phyloP scores from a whole-genome alignment of 1,139 yeast genomes.

The Scheffersomyces segobiensis region DNA sequence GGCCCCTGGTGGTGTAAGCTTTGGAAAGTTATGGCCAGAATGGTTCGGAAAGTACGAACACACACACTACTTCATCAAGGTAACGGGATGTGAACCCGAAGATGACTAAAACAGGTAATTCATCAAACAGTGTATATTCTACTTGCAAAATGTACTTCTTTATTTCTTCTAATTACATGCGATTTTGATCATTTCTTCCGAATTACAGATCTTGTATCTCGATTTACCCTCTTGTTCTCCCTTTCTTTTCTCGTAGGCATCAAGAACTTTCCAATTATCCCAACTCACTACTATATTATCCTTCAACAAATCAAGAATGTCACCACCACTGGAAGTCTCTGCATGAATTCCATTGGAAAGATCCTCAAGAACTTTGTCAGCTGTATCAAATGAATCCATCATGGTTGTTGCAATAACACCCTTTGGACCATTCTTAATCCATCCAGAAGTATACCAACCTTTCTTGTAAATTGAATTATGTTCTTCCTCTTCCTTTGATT shows the following conservation, averaged over 20 bases:
- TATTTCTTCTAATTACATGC: conserved; percentile 5
- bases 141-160: conserved; percentile 2
- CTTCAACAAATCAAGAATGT: conserved; percentile 19
- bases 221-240: conserved; percentile 54
- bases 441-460: conserved; percentile 82
- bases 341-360: conserved; percentile 36
- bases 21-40: conserved; percentile 22
- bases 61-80: conserved; percentile 31
- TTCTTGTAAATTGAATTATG: conserved; percentile 25
- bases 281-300: conserved; percentile 49
- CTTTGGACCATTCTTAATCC: conserved; percentile 87
- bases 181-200: conserved; percentile 48
- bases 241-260: conserved; percentile 48
- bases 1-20: background rate
- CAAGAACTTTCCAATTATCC: conserved; percentile 71
- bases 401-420: conserved; percentile 94
- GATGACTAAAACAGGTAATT: background rate
- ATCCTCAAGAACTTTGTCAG: conserved; percentile 63
- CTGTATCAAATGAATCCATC: conserved; percentile 80
- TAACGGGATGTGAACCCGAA: conserved; percentile 31
- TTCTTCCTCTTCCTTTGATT: conserved; percentile 22
- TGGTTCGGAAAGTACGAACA: conserved; percentile 33
- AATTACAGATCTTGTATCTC: conserved; percentile 55
- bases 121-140: conserved; percentile 4
- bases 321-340: conserved; percentile 19